phyloP scores from a whole-genome alignment of 768 basidiomycete species.

The Tricholoma matsutake region DNA sequence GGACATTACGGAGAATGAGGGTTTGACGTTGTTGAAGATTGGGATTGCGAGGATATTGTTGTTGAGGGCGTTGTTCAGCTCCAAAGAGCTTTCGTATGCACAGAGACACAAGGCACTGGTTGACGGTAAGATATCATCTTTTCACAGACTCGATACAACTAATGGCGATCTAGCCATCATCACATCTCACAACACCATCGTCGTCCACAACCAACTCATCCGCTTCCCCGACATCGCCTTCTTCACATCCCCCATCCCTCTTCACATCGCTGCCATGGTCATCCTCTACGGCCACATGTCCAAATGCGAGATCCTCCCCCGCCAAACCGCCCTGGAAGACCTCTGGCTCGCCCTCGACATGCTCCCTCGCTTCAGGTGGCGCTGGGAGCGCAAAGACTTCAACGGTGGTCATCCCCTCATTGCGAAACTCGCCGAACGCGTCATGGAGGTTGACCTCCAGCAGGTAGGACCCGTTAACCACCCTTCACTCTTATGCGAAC shows the following conservation, averaged over 20 bases:
- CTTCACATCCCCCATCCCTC: constrained; percentile 84
- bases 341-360: constrained; percentile 86
- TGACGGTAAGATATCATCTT: constrained; percentile 53
- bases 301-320: constrained; percentile 62
- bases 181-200: constrained; percentile 83
- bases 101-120: constrained; percentile 69
- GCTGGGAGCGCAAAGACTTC: constrained; percentile 84
- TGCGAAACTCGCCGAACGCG: constrained; percentile 75
- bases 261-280: constrained; percentile 90
- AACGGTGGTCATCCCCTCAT: constrained; percentile 84
- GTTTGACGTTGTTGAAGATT: constrained; percentile 78
- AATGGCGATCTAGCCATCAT: constrained; percentile 56
- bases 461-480: constrained; percentile 46
- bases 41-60: constrained; percentile 79
- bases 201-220: constrained; percentile 81
- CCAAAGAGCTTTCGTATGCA: constrained; percentile 63
- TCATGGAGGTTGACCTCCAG: constrained; percentile 72
- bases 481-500: constrained; percentile 48
- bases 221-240: constrained; percentile 84
- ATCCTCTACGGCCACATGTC: constrained; percentile 87
- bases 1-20: constrained; percentile 76
- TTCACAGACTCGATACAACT: background rate
- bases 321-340: constrained; percentile 70
- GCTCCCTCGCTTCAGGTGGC: constrained; percentile 87
- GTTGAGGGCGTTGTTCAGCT: constrained; percentile 75